Percentiles rank a stretch among this genome's conserved stretches.
These are phyloP conservation scores for Quercus aquifolioides DNA, from an alignment of 306 rosid genomes.

Conservation along the genomic window DNA sequence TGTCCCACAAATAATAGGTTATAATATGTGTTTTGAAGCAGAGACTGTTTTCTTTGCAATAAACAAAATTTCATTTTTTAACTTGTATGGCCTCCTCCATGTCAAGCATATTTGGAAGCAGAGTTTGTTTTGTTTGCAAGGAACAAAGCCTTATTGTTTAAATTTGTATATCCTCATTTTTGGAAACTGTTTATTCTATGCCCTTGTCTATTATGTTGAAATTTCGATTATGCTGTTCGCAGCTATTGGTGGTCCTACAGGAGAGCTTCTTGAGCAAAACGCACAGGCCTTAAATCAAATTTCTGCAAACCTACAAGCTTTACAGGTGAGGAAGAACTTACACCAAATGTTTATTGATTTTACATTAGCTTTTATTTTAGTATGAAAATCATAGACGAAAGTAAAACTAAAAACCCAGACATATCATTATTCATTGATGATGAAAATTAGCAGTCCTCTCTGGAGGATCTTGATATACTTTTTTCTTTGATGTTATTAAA, in stretches of 20 bases:
- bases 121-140: background rate
- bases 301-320: conserved; percentile 44
- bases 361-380: background rate
- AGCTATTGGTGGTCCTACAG: conserved; percentile 60
- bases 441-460: background rate
- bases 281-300: conserved; percentile 44
- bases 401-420: background rate
- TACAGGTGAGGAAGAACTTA: conserved; percentile 31
- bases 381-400: background rate
- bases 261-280: conserved; percentile 51
- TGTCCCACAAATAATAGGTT: background rate
- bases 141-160: background rate
- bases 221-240: conserved; percentile 18
- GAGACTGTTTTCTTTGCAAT: background rate
- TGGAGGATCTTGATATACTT: background rate
- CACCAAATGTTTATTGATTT: background rate
- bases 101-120: background rate
- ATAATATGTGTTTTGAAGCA: background rate
- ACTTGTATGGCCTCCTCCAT: background rate
- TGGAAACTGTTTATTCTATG: background rate
- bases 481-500: background rate
- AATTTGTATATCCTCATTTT: background rate
- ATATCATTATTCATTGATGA: background rate
- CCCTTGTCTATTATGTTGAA: conserved; percentile 4
- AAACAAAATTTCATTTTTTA: background rate